Evolutionary conservation across 768 basidiomycete species (phyloP).

Genomic region (Kwoniella bestiolae): DNA sequence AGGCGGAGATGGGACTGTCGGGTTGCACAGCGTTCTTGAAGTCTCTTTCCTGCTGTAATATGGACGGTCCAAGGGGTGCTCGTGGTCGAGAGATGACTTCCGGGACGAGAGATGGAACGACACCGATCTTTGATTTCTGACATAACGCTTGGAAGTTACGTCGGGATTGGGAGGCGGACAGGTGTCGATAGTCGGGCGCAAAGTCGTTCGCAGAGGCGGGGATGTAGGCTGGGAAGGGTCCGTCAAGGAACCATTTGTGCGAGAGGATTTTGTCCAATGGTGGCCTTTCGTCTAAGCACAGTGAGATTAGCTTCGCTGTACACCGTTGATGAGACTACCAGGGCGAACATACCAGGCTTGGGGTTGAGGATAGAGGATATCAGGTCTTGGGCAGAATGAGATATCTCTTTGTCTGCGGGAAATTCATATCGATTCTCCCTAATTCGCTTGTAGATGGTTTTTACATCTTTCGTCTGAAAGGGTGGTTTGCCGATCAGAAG

Average conservation of each 20-base stretch:
- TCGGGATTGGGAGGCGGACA: slow-evolving; percentile 67
- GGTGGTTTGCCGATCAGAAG: slow-evolving; percentile 92
- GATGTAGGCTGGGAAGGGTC: slow-evolving; percentile 78
- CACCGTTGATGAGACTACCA: background rate
- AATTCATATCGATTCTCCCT: slow-evolving; percentile 92
- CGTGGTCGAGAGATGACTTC: slow-evolving; percentile 27
- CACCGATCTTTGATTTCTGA: slow-evolving; percentile 45
- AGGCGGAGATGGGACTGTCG: slow-evolving; percentile 87
- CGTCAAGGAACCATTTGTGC: slow-evolving; percentile 80
- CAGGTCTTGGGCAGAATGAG: slow-evolving; percentile 72
- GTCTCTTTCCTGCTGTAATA: slow-evolving; percentile 72
- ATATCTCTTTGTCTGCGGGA: slow-evolving; percentile 74
- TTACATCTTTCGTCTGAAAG: slow-evolving; percentile 98
- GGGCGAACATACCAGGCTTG: slow-evolving; percentile 64
- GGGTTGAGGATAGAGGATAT: slow-evolving; percentile 83
- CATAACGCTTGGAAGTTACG: slow-evolving; percentile 72
- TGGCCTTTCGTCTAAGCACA: slow-evolving; percentile 67
- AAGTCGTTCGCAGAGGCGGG: slow-evolving; percentile 76
- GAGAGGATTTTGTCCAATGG: slow-evolving; percentile 81
- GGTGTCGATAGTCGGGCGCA: slow-evolving; percentile 74
- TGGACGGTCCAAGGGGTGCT: slow-evolving; percentile 49
- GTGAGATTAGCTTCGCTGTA: background rate
- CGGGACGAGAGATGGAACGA: slow-evolving; percentile 36
- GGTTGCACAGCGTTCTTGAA: slow-evolving; percentile 96
- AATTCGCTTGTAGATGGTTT: slow-evolving; percentile 96